These are phyloP conservation scores for Cordia subcordata DNA, from an alignment of 257 asterid species.

Conservation along the genomic window DNA sequence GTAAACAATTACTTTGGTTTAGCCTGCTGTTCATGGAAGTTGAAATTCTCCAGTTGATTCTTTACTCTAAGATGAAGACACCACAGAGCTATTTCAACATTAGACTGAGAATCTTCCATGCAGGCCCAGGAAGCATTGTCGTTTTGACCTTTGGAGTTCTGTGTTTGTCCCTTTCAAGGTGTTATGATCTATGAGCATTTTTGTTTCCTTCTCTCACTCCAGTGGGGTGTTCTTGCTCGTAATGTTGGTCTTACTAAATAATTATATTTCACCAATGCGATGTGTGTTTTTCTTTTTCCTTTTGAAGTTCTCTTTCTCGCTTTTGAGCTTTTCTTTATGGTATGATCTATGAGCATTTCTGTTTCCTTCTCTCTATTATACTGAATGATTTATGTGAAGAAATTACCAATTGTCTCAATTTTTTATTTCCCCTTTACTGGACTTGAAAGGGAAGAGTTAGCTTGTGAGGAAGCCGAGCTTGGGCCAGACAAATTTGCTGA, in stretches of 20 bases:
- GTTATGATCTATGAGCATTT: not conserved
- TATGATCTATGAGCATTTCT: not conserved
- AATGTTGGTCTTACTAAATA: too few species aligned
- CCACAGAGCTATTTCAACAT: too few species aligned
- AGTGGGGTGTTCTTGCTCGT: too few species aligned
- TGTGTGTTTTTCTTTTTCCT: not conserved
- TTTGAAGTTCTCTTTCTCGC: not conserved
- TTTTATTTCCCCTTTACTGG: constrained; percentile 5
- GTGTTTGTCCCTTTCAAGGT: not conserved
- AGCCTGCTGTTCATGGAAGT: too few species aligned
- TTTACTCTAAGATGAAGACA: too few species aligned
- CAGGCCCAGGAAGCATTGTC: too few species aligned
- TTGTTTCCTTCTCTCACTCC: not conserved
- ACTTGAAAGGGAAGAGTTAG: constrained; percentile 75
- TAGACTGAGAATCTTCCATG: too few species aligned
- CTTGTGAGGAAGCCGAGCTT: constrained; percentile 92
- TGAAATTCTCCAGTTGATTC: too few species aligned
- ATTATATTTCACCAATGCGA: too few species aligned
- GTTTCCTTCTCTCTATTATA: not conserved
- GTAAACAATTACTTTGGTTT: too few species aligned
- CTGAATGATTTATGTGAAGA: not conserved
- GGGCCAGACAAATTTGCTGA: constrained; percentile 67
- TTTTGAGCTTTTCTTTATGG: not conserved
- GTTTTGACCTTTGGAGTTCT: too few species aligned
- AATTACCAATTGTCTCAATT: constrained; percentile 1